Base-by-base conservation (phyloP, 768 basidiomycete genomes). In the Leccinum aurantiacum region DNA sequence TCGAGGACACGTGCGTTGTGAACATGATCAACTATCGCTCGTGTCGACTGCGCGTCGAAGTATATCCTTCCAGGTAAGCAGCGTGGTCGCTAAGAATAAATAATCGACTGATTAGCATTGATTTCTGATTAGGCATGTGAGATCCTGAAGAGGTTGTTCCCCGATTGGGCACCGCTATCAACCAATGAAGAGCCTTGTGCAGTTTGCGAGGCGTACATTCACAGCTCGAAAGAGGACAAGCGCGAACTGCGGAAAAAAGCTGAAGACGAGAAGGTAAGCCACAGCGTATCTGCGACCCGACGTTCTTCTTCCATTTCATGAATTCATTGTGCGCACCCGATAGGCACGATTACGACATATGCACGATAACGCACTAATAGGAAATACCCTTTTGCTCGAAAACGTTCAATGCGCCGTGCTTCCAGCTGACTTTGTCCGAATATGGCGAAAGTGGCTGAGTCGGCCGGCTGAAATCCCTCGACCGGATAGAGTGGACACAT, bases 251-350 rank as follows among this genome's bases (percentile, higher is more conserved):
- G 88, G 44, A 86, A 80, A 69, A 82, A 78, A 58, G 88, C 88
- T 25, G 91, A 91, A 68, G 85, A 88, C 19, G 91, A 93, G 75
- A 92, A 90, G 85, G 91, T 88, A 56, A 53, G 58, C 29, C 58
- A 53, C 51, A 47, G 46, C 58, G 41, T 51, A 51, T 56, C 54
- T 58, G n/a, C 38, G 41, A 35, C 55, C 19, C 57, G 52, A 55
- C 35, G 15, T 44, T 19, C 59, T 44, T 70, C 65, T 60, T 70
- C 65, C 62, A 67, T 61, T 67, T 51, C 35, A 52, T 57, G 59
- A 59, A 51, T 60, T 59, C 61, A 67, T 58, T 67, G 60, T 44
- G 33, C 51, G 53, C 51, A 41, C 24, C 49, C 53, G 54, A 61
- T 55, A 91, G 90, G 85, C 83, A 37, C 82, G 77, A 66, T 77